These are phyloP conservation scores for Cercospora sojina DNA, from an alignment of 2,329 filamentous ascomycete genomes.

Conservation along the genomic window DNA sequence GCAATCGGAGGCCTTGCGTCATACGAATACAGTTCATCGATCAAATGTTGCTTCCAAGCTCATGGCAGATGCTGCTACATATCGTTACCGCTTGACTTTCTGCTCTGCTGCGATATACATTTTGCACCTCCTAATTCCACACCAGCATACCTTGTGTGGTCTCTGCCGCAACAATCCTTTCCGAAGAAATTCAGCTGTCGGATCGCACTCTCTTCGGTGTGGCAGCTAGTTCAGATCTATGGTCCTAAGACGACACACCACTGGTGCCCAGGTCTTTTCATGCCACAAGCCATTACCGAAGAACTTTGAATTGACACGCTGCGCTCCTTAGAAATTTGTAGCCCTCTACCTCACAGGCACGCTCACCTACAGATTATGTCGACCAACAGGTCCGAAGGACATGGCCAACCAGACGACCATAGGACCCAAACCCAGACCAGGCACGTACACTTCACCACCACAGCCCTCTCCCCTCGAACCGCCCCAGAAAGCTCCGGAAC, in stretches of 20 bases:
- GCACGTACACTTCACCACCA: neutral
- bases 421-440: neutral
- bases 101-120: conserved; percentile 2
- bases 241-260: neutral
- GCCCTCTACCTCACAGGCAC: neutral
- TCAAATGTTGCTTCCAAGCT: neutral
- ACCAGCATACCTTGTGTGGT: conserved; percentile 7
- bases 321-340: neutral
- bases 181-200: neutral
- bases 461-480: neutral
- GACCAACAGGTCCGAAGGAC: neutral
- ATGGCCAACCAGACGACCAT: neutral
- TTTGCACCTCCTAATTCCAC: conserved; percentile 2
- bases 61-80: neutral
- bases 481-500: neutral
- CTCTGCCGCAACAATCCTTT: conserved; percentile 10
- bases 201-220: neutral
- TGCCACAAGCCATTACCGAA: neutral
- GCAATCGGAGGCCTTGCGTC: neutral
- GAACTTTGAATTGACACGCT: neutral
- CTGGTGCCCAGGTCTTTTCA: neutral
- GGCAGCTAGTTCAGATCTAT: neutral
- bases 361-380: neutral
- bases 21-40: neutral
- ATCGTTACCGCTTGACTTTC: neutral